Percentiles rank a stretch among this genome's conserved stretches.
phyloP scores from a whole-genome alignment of 176 grass and related monocot genomes.

The Eleusine coracana region DNA sequence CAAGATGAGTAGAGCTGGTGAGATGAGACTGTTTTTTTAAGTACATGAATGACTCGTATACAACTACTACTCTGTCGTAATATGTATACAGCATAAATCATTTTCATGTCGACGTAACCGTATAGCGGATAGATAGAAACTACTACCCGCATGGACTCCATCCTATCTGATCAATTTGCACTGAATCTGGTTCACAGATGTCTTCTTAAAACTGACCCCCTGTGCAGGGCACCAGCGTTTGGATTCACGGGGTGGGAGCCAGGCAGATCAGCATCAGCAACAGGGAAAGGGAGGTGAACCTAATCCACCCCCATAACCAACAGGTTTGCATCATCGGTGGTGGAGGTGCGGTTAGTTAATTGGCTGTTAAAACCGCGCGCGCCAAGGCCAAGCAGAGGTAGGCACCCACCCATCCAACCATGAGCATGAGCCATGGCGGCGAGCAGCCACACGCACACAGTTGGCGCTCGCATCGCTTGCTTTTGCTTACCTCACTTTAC shows the following conservation, averaged over 20 bases:
- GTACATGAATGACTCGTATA: slow-evolving; percentile 20
- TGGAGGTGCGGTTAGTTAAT: slow-evolving; percentile 48
- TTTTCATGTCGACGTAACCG: slow-evolving; percentile 31
- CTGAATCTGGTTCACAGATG: not conserved
- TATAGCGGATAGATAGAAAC: not conserved
- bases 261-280: slow-evolving; percentile 19
- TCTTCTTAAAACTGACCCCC: not conserved
- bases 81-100: not conserved
- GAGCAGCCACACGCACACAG: not conserved
- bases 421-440: not conserved
- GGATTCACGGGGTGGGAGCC: not conserved
- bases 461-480: slow-evolving; percentile 40
- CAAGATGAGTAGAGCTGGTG: slow-evolving; percentile 40
- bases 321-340: slow-evolving; percentile 25
- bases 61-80: slow-evolving; percentile 33
- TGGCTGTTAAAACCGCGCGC: slow-evolving; percentile 39
- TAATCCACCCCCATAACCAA: slow-evolving; percentile 25
- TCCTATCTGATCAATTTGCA: not conserved
- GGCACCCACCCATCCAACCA: slow-evolving; percentile 31
- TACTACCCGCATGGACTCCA: not conserved
- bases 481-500: slow-evolving; percentile 68
- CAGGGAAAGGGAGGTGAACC: slow-evolving; percentile 29
- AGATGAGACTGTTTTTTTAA: slow-evolving; percentile 29
- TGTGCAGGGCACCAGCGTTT: slow-evolving; percentile 17
- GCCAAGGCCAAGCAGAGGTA: slow-evolving; percentile 29